Conservation (phyloP, 257 asterid genomes). For the Nicotiana knightiana region DNA sequence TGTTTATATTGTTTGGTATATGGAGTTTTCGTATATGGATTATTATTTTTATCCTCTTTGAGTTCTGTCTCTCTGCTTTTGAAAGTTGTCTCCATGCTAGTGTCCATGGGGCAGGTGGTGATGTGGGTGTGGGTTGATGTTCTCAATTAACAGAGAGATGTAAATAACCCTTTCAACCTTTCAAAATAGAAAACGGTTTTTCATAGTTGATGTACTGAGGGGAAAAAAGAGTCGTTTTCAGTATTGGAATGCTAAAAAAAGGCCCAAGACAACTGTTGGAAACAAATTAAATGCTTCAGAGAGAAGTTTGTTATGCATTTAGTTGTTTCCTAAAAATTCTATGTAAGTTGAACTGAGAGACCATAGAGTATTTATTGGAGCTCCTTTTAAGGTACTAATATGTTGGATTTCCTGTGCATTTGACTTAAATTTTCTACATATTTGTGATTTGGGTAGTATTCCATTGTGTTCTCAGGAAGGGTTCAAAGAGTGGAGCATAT, state of each 20-base stretch:
- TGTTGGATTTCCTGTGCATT: not conserved
- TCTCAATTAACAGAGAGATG: not conserved
- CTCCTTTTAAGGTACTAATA: not conserved
- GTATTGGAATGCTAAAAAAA: not conserved
- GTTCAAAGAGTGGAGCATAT: constrained; percentile 39
- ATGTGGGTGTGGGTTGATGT: not conserved
- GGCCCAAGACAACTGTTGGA: not conserved
- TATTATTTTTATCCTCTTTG: not conserved
- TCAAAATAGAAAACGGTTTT: not conserved
- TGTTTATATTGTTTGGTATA: too few relatives aligned
- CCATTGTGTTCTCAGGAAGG: constrained; percentile 32
- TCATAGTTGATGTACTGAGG: too few relatives aligned
- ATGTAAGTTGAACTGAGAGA: not conserved
- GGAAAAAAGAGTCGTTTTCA: not conserved
- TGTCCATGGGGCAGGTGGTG: not conserved
- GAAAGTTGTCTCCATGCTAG: not conserved
- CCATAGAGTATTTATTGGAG: not conserved
- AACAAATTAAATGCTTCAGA: not conserved
- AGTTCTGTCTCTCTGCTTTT: not conserved
- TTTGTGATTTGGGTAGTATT: not conserved
- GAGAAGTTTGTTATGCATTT: not conserved
- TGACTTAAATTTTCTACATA: not conserved
- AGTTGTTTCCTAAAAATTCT: not conserved
- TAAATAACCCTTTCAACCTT: not conserved
- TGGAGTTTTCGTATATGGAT: not conserved